Evolutionary conservation across 768 basidiomycete species (phyloP).

Genomic region (Rhizopogon roseolus): DNA sequence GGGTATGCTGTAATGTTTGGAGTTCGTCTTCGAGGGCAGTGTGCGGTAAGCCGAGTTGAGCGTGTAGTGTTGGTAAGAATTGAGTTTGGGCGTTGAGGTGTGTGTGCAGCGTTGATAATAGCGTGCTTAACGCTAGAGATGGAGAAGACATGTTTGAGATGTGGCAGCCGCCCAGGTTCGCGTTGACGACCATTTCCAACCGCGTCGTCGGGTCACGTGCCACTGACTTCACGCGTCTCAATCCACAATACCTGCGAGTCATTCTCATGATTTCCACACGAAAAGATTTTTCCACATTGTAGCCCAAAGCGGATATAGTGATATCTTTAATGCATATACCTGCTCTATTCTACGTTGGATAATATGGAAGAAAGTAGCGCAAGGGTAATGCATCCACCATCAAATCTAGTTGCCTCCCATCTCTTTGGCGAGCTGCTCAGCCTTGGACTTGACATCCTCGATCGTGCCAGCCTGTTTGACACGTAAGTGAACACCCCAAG

Average conservation of each 20-base stretch:
- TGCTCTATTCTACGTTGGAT: slow-evolving; percentile 8
- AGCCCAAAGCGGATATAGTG: not conserved
- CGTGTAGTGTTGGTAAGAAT: slow-evolving; percentile 75
- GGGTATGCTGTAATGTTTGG: slow-evolving; percentile 62
- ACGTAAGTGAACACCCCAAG: not conserved
- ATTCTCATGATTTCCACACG: too few species aligned
- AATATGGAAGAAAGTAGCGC: not conserved
- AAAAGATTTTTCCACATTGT: not conserved
- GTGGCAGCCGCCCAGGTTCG: not conserved
- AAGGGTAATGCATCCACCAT: slow-evolving; percentile 7
- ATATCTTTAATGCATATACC: slow-evolving; percentile 7
- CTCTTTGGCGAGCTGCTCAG: slow-evolving; percentile 95
- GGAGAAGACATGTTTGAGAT: slow-evolving; percentile 13
- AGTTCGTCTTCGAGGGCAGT: slow-evolving; percentile 82
- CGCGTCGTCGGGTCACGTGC: not conserved
- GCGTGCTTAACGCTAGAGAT: slow-evolving; percentile 47
- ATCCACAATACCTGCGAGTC: too few species aligned
- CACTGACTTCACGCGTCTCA: not conserved
- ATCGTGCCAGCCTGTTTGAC: slow-evolving; percentile 73
- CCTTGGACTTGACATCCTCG: slow-evolving; percentile 95
- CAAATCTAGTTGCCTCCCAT: slow-evolving; percentile 47
- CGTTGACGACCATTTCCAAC: not conserved
- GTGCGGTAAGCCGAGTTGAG: slow-evolving; percentile 77
- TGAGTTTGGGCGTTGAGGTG: slow-evolving; percentile 80
- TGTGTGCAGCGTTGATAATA: slow-evolving; percentile 72